Percentiles rank a stretch among this genome's conserved stretches.
Conservation (phyloP, 2,329 filamentous ascomycete species). For the Plectosphaerella cucumerina region DNA sequence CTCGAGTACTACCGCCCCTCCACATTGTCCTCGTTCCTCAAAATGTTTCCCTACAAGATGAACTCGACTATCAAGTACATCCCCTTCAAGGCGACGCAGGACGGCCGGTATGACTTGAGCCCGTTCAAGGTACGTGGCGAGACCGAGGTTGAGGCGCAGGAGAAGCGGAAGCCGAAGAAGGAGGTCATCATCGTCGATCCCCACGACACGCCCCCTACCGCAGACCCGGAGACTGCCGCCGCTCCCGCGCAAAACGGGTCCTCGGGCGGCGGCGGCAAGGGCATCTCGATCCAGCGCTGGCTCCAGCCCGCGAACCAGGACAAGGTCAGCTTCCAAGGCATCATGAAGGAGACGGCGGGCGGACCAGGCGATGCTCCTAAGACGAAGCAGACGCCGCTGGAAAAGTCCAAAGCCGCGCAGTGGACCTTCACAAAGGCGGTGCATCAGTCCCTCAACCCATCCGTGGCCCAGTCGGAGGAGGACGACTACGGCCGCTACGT, state of each 20-base stretch:
- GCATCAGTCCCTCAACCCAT: constrained; percentile 78
- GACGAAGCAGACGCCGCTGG: constrained; percentile 55
- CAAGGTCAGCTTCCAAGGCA: constrained; percentile 34
- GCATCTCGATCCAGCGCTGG: constrained; percentile 58
- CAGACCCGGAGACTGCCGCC: constrained; percentile 31
- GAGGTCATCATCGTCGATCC: constrained; percentile 68
- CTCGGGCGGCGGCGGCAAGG: constrained; percentile 13
- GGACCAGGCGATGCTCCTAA: constrained; percentile 24
- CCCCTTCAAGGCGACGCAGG: constrained; percentile 66
- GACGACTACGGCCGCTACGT: constrained; percentile 89
- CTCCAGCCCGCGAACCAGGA: constrained; percentile 40
- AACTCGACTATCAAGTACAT: constrained; percentile 85
- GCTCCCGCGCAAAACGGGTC: constrained; percentile 17
- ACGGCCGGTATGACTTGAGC: constrained; percentile 76
- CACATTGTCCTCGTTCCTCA: constrained; percentile 82
- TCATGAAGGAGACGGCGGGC: constrained; percentile 48
- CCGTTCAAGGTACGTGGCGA: constrained; percentile 79
- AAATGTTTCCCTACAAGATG: constrained; percentile 90
- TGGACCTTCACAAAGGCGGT: constrained; percentile 88
- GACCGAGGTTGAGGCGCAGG: constrained; percentile 52
- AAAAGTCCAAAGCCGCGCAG: constrained; percentile 79
- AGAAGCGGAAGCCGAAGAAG: constrained; percentile 61
- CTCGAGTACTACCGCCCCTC: constrained; percentile 91
- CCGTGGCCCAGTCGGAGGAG: constrained; percentile 70
- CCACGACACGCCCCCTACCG: constrained; percentile 29